Evolutionary conservation across 495 filamentous ascomycete species (phyloP), one percentile per base, ranked within the genome.

Genomic region (Aspergillus mulundensis): DNA sequence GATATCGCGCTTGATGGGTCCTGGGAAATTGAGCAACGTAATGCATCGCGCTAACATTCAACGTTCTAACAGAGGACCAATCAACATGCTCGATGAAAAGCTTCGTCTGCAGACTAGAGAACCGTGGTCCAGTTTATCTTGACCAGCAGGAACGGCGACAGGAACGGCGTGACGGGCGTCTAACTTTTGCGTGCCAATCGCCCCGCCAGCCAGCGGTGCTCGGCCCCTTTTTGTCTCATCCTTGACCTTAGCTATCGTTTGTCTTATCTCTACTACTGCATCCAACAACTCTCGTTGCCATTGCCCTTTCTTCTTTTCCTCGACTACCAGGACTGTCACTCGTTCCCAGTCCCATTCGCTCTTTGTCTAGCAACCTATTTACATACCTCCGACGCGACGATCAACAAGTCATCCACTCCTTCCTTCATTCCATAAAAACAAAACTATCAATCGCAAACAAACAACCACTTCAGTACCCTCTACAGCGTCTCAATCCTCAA

Each of bases 271-370:
- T 2, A 28, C 23, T 46, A n/a, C 21, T 46, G 7, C 23, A 25
- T 6, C 39, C 21, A 46, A 24, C 20, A 16, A 23, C 28, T 20
- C 28, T 54, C 42, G 38, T 51, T 56, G 7, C 40, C 40, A 44
- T 48, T 23, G 40, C 40, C 51, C 50, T 53, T 44, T 40, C 47
- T 44, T 40, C 47, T 52, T 57, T 50, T 61, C 68, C 55, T 62
- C 59, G 57, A 55, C 45, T 44, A 71, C 66, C 66, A 68, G 70
- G 64, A 66, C 70, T 70, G 68, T 70, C 67, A 62, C 62, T 75
- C 69, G 56, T 73, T 75, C 64, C 58, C 67, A 69, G 68, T 64
- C 67, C 64, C 61, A 72, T 70, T 67, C 72, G 60, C 60, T 75
- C 70, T 63, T 69, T 75, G n/a, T n/a, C 19, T 25, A 36, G 32